Evolutionary conservation across 176 grass and related monocot genomes (phyloP).

Genomic region (Canna indica): DNA sequence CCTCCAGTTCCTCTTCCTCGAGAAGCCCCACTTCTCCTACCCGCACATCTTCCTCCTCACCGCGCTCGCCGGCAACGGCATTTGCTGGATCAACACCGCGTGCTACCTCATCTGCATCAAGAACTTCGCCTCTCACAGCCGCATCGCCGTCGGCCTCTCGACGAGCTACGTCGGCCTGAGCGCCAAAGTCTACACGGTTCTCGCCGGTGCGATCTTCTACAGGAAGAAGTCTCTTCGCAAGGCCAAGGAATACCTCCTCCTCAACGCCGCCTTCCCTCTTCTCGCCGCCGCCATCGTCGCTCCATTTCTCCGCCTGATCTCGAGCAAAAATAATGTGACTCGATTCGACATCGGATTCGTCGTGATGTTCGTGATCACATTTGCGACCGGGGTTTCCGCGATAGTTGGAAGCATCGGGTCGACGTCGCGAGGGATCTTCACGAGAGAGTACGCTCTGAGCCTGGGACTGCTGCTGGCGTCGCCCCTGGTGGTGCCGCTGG

Average conservation of each 20-base stretch:
- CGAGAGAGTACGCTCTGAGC: conserved; percentile 47
- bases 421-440: conserved; percentile 32
- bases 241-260: conserved; percentile 61
- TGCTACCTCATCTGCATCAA: conserved; percentile 87
- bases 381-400: conserved; percentile 69
- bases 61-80: conserved; percentile 74
- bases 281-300: conserved; percentile 32
- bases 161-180: conserved; percentile 88
- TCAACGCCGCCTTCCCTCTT: conserved; percentile 74
- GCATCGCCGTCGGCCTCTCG: conserved; percentile 61
- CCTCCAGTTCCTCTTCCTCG: conserved; percentile 74
- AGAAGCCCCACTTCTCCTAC: conserved; percentile 36
- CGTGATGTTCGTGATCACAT: conserved; percentile 65
- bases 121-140: conserved; percentile 69
- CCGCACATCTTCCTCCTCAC: conserved; percentile 83
- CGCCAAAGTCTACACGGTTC: conserved; percentile 74
- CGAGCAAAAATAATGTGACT: not conserved
- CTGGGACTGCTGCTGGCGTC: conserved; percentile 44
- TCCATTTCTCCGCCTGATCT: conserved; percentile 48
- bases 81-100: conserved; percentile 97
- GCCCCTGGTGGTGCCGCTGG: conserved; percentile 53
- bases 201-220: conserved; percentile 31
- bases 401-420: conserved; percentile 54
- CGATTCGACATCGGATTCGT: conserved; percentile 37
- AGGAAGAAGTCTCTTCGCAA: not conserved